Evolutionary conservation across 2,329 filamentous ascomycete genomes (phyloP).

Genomic region (Acrocalymma vagum): DNA sequence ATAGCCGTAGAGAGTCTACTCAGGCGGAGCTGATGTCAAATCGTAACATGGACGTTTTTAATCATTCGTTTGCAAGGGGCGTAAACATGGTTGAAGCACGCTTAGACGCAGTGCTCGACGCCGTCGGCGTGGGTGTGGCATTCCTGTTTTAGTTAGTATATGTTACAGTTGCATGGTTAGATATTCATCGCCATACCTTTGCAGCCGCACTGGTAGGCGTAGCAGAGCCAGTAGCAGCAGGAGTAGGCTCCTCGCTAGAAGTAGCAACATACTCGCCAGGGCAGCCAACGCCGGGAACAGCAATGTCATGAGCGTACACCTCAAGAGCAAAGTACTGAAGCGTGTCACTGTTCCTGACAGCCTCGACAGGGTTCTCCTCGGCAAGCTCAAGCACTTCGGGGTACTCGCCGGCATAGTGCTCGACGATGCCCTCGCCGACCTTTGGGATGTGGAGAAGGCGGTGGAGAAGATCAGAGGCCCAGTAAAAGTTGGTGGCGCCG

Average conservation of each 20-base stretch:
- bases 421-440: conserved; percentile 67
- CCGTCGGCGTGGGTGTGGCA: conserved; percentile 26
- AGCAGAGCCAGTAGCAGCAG: conserved; percentile 12
- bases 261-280: conserved; percentile 51
- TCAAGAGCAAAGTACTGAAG: conserved; percentile 76
- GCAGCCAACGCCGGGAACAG: conserved; percentile 70
- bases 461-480: conserved; percentile 72
- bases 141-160: too few relatives aligned
- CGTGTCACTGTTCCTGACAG: conserved; percentile 66
- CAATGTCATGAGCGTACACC: conserved; percentile 71
- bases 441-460: conserved; percentile 70
- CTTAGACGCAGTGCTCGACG: conserved; percentile 20
- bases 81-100: too few relatives aligned
- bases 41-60: too few relatives aligned
- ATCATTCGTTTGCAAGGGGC: too few relatives aligned
- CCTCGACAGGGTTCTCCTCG: conserved; percentile 56
- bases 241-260: conserved; percentile 5
- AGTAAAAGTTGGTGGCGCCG: conserved; percentile 67
- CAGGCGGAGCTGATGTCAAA: too few relatives aligned
- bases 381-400: conserved; percentile 63
- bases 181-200: too few relatives aligned
- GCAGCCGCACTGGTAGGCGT: conserved; percentile 11
- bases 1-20: too few relatives aligned
- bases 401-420: conserved; percentile 70
- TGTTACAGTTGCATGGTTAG: too few relatives aligned